A percentile compares a stretch with the other conserved stretches of the same genome.
Conservation (phyloP, 2,329 filamentous ascomycete species). For the Epichloe scottii region DNA sequence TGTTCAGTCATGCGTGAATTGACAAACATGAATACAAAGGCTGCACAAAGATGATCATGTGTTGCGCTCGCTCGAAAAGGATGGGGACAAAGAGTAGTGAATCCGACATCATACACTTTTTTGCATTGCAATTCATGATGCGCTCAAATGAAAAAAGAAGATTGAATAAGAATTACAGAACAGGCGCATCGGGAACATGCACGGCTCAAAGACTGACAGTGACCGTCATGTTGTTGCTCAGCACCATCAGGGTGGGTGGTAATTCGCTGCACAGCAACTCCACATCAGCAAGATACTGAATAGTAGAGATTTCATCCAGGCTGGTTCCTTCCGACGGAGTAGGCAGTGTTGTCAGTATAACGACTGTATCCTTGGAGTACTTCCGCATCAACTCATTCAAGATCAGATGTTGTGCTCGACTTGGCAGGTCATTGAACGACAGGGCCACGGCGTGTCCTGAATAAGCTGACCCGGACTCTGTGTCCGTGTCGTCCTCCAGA, state of each 20-base stretch:
- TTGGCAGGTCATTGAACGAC: constrained; percentile 78
- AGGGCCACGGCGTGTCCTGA: constrained; percentile 53
- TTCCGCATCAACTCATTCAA: constrained; percentile 70
- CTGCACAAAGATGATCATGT: constrained; percentile 1
- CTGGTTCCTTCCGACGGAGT: constrained; percentile 69
- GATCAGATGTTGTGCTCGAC: constrained; percentile 73
- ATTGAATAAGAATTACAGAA: not conserved
- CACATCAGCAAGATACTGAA: constrained; percentile 64
- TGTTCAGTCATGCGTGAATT: not conserved
- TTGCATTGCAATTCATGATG: not conserved
- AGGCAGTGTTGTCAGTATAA: constrained; percentile 72
- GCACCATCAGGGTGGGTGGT: constrained; percentile 64
- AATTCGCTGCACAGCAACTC: constrained; percentile 67
- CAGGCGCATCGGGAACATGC: not conserved
- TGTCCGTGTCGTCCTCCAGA: constrained; percentile 9
- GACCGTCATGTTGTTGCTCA: constrained; percentile 85
- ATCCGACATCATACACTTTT: not conserved
- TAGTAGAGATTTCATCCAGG: constrained; percentile 54
- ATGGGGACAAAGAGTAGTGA: not conserved
- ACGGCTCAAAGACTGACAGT: constrained; percentile 54
- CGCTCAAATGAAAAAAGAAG: too few relatives aligned
- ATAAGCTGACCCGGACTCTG: constrained; percentile 30
- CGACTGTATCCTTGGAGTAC: constrained; percentile 58
- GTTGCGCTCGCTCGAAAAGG: not conserved
- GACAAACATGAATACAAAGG: not conserved